A percentile compares a stretch with the other conserved stretches of the same genome.
Conservation (phyloP, 202 grass and related monocot genomes). For the Bolboschoenoplectus hybrid region DNA sequence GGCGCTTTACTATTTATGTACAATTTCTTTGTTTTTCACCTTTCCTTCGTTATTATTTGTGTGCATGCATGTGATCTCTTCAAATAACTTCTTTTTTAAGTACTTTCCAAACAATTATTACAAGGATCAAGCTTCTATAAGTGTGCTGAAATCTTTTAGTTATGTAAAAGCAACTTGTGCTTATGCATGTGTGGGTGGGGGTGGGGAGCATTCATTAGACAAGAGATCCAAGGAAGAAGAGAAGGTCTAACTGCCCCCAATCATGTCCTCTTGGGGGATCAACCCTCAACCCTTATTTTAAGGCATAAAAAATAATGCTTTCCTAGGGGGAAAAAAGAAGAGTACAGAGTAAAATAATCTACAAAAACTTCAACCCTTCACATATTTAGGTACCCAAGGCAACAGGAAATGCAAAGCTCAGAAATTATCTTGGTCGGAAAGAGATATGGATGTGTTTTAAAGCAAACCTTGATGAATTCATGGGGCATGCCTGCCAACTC, state of each 20-base stretch:
- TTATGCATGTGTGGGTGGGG: background rate
- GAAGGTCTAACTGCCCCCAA: background rate
- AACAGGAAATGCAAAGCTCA: background rate
- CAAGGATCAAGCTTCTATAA: background rate
- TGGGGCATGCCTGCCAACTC: constrained; percentile 83
- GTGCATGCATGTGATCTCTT: background rate
- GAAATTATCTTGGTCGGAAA: constrained; percentile 7
- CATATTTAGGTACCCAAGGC: background rate
- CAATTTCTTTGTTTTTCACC: too few species aligned
- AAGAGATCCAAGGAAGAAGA: background rate
- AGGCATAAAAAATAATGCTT: constrained; percentile 1
- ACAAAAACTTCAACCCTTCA: constrained; percentile 17
- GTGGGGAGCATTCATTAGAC: background rate
- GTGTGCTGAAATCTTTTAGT: background rate
- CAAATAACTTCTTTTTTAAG: background rate
- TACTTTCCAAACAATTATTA: constrained; percentile 5
- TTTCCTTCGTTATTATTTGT: background rate
- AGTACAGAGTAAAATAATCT: background rate
- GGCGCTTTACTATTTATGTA: too few species aligned
- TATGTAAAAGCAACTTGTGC: background rate
- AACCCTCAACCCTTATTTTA: constrained; percentile 17
- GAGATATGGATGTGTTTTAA: background rate
- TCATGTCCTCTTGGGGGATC: background rate
- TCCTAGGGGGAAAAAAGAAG: background rate
- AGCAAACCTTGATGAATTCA: constrained; percentile 81